Base-by-base conservation (phyloP, 1,284 basidiomycete genomes). In the Ganoderma leucocontextum region DNA sequence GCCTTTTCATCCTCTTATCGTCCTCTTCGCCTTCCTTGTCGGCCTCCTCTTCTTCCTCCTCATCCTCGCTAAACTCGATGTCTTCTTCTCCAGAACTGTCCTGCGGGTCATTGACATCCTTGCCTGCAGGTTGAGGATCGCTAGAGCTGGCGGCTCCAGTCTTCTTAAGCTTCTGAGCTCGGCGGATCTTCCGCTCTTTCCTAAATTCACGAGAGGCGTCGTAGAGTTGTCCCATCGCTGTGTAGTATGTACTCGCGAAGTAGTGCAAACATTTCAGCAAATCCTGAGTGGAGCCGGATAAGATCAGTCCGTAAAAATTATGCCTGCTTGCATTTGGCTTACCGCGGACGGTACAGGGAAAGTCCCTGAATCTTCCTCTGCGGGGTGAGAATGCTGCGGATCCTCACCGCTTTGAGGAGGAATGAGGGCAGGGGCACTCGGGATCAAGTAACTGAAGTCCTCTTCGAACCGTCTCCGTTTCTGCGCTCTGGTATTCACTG, bases 261-360 rank as follows among this genome's bases (percentile, higher is more conserved):
- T 89, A 82, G 72, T 93, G 92, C 62, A 93, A 86, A 62, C 82
- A 85, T 82, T 93, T 92, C 57, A 93, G 77, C 5, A 93, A 77
- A 72, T 93, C 91, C 91, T 93, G 47, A 17, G 13, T 1, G n/a
- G 19, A 29, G 4, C 29, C 29, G 9, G 12, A 29, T 29, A 4
- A 41, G 15, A 41, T 49, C 22, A 49, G 5, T 13, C 38, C 3
- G 58, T 13, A 39, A 7, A 7, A 15, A 4, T 9, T 2, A 41
- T 22, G 38, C 60, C 39, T 63, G 10, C n/a, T 19, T 9, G 38
- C 67, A 68, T 19, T 61, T 36, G 22, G 75, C 81, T 78, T 75
- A 89, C 89, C 53, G 88, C 82, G 65, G 86, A 84, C 55, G 88
- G 87, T 22, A 77, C 76, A 4, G 76, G 74, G 62, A 80, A 74